These are phyloP conservation scores for Funneliformis mosseae DNA, from an alignment of 192 early-diverging fungal genomes.

Conservation along the genomic window DNA sequence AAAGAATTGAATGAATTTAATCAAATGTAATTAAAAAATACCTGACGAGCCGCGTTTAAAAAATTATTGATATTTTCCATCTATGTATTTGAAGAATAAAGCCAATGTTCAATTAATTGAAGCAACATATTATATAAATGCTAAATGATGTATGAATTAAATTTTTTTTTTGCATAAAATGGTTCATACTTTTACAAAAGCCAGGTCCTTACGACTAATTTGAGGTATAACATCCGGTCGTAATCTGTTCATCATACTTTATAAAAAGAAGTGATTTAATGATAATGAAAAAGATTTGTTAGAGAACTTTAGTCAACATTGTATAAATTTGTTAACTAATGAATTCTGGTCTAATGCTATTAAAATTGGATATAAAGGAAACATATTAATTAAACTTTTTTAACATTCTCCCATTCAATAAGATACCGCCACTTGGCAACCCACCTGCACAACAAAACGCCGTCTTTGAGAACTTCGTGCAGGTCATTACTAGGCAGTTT, in stretches of 20 bases:
- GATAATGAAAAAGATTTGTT: slow-evolving; percentile 14
- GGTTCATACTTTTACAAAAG: slow-evolving; percentile 68
- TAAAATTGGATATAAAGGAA: not conserved
- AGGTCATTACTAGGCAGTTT: slow-evolving; percentile 60
- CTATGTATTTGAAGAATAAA: slow-evolving; percentile 42
- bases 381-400: not conserved
- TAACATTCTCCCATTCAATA: not conserved
- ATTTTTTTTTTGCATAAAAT: not conserved
- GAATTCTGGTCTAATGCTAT: slow-evolving; percentile 10
- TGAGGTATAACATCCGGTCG: slow-evolving; percentile 71
- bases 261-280: slow-evolving; percentile 7
- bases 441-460: slow-evolving; percentile 78
- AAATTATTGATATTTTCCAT: slow-evolving; percentile 87
- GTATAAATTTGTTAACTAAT: not conserved
- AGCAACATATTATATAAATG: not conserved
- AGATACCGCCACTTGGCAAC: slow-evolving; percentile 15
- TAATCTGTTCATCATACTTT: slow-evolving; percentile 74
- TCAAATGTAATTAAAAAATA: slow-evolving; percentile 26
- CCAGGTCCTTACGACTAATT: slow-evolving; percentile 69
- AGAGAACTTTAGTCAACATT: no score
- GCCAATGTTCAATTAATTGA: not conserved
- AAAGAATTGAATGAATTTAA: not conserved
- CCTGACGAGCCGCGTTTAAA: slow-evolving; percentile 66
- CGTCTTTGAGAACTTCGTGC: slow-evolving; percentile 67
- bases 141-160: slow-evolving; percentile 4